phyloP scores from a whole-genome alignment of 768 basidiomycete genomes.

The Auriscalpium microsporum region DNA sequence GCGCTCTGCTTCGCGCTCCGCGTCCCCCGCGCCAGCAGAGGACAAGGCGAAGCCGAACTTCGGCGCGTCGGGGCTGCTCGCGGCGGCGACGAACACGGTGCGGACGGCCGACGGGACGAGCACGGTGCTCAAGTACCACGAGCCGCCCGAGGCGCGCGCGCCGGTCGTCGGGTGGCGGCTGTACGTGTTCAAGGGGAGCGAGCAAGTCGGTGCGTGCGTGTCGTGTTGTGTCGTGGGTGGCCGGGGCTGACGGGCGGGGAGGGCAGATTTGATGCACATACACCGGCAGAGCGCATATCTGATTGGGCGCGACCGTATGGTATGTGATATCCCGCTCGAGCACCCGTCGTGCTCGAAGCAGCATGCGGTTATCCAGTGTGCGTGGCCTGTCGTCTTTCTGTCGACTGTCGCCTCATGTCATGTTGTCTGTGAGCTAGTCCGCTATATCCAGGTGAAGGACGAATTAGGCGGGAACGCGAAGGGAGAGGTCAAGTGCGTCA shows the following conservation, averaged over 20 bases:
- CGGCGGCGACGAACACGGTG: constrained; percentile 93
- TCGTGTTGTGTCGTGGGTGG: neutral
- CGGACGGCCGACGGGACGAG: constrained; percentile 64
- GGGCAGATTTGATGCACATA: constrained; percentile 80
- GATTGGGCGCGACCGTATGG: constrained; percentile 80
- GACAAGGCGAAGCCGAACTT: constrained; percentile 87
- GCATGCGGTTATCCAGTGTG: constrained; percentile 93
- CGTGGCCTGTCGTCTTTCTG: constrained; percentile 16
- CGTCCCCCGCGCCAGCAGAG: constrained; percentile 37
- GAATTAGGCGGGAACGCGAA: constrained; percentile 79
- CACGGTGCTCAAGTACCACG: constrained; percentile 92
- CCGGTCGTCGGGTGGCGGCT: constrained; percentile 85
- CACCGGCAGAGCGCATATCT: constrained; percentile 92
- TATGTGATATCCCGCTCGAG: constrained; percentile 81
- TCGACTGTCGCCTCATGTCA: neutral
- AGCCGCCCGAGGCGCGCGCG: constrained; percentile 96
- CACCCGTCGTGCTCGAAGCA: constrained; percentile 99
- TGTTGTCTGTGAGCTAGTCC: constrained; percentile 40
- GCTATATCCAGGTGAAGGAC: constrained; percentile 78
- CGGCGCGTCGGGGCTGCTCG: constrained; percentile 78
- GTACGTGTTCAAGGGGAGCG: constrained; percentile 94
- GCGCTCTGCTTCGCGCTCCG: constrained; percentile 20
- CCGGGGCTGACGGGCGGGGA: neutral
- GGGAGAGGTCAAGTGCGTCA: constrained; percentile 71
- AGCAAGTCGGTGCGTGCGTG: constrained; percentile 71